Evolutionary conservation across 2,329 filamentous ascomycete genomes (phyloP).

Genomic region (Fusarium brachygibbosum): DNA sequence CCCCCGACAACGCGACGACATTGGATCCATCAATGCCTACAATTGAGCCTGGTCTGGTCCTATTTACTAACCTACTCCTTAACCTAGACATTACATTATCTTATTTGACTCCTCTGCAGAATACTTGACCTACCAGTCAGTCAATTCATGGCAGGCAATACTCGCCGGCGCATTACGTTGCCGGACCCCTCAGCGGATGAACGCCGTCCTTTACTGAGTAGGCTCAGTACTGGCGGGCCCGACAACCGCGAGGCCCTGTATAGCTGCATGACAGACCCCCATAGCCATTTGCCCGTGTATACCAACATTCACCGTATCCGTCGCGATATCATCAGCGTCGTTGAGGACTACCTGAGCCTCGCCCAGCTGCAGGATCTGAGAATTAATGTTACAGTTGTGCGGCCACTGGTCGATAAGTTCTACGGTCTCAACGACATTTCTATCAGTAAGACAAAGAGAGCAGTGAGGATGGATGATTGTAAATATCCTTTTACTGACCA

Average conservation of each 20-base stretch:
- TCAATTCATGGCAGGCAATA: slow-evolving; percentile 43
- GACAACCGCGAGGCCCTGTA: slow-evolving; percentile 58
- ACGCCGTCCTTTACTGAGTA: slow-evolving; percentile 54
- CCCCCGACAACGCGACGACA: slow-evolving; percentile 20
- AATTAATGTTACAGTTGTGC: slow-evolving; percentile 84
- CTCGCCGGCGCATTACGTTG: slow-evolving; percentile 52
- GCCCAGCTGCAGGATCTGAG: slow-evolving; percentile 84
- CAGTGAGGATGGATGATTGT: background rate
- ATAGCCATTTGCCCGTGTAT: slow-evolving; percentile 78
- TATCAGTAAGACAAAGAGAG: slow-evolving; percentile 65
- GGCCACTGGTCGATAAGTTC: slow-evolving; percentile 85
- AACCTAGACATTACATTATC: slow-evolving; percentile 1
- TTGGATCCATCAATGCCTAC: background rate
- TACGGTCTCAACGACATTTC: slow-evolving; percentile 85
- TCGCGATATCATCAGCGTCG: slow-evolving; percentile 72
- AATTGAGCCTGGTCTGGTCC: slow-evolving; percentile 2
- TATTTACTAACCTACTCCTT: background rate
- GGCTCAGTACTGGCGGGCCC: slow-evolving; percentile 49
- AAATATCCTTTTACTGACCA: slow-evolving; percentile 16
- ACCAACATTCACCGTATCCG: slow-evolving; percentile 81
- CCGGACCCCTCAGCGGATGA: slow-evolving; percentile 50
- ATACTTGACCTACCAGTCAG: slow-evolving; percentile 11
- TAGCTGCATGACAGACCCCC: slow-evolving; percentile 69
- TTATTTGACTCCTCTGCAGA: background rate
- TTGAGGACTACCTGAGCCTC: slow-evolving; percentile 74